Evolutionary conservation across 345 rosid species (phyloP).

Genomic region (Anacardium occidentale): DNA sequence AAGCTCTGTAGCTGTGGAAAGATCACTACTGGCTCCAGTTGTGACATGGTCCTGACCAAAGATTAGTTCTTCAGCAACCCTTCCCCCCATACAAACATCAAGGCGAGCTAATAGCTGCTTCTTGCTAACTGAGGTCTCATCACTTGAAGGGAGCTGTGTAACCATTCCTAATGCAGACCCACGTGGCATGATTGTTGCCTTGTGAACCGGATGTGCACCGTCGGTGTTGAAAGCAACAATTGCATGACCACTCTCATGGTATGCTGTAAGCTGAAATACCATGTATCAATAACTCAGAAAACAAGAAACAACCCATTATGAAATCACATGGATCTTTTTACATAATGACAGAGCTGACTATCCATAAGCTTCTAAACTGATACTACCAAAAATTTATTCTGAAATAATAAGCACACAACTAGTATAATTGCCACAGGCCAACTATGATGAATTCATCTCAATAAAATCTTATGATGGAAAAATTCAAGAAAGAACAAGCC

Average conservation of each 20-base stretch:
- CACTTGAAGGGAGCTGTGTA: conserved; percentile 92
- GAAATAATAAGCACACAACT: neutral
- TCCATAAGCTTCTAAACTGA: neutral
- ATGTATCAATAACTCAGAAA: conserved; percentile 12
- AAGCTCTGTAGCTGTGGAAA: conserved; percentile 85
- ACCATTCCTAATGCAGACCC: conserved; percentile 99
- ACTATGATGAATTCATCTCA: neutral
- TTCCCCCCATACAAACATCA: conserved; percentile 99
- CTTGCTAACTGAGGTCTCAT: conserved; percentile 95
- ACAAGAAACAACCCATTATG: neutral
- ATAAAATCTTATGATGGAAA: neutral
- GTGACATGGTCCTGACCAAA: conserved; percentile 88
- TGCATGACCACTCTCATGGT: conserved; percentile 99
- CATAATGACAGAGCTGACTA: neutral
- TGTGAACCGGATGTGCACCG: conserved; percentile 96
- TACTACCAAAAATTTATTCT: neutral
- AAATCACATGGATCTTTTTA: neutral
- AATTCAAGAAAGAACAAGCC: neutral
- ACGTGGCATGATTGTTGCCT: conserved; percentile 97
- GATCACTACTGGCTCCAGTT: conserved; percentile 98
- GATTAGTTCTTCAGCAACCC: conserved; percentile 98
- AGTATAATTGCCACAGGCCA: neutral
- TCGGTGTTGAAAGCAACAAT: conserved; percentile 86
- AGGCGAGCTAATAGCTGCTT: conserved; percentile 93
- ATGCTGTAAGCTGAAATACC: conserved; percentile 79